These are phyloP conservation scores for Rhizopogon roseolus DNA, from an alignment of 768 basidiomycete species.

Conservation along the genomic window DNA sequence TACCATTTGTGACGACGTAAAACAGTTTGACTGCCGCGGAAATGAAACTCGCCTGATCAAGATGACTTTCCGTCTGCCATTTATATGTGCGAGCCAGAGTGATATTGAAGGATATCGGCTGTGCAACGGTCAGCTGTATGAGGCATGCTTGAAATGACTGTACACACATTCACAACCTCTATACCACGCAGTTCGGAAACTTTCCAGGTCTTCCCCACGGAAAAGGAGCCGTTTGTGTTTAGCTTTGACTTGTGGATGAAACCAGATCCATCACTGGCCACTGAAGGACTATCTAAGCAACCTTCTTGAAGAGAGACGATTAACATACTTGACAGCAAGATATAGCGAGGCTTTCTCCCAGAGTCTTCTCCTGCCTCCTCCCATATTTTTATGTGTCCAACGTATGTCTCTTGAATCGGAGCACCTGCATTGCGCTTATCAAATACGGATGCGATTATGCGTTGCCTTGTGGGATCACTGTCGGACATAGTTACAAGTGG, in stretches of 20 bases:
- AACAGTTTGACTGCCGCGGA: conserved; percentile 61
- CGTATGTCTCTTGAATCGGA: conserved; percentile 70
- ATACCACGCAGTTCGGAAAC: conserved; percentile 77
- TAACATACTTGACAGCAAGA: conserved; percentile 85
- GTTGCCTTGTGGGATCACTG: conserved; percentile 49
- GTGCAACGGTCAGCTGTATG: conserved; percentile 9
- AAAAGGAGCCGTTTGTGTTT: conserved; percentile 92
- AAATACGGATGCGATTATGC: conserved; percentile 84
- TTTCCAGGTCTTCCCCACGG: conserved; percentile 96
- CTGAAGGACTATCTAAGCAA: conserved; percentile 28
- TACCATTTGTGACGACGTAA: conserved; percentile 38
- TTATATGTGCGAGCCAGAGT: conserved; percentile 86
- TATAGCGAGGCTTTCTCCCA: conserved; percentile 82
- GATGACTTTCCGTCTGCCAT: conserved; percentile 78
- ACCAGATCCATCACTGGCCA: conserved; percentile 55
- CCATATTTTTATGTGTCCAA: conserved; percentile 90
- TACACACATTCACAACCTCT: conserved; percentile 69
- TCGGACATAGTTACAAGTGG: conserved; percentile 29
- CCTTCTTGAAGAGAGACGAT: background rate
- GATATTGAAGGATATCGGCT: conserved; percentile 71
- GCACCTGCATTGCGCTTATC: conserved; percentile 62
- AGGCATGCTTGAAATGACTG: conserved; percentile 9
- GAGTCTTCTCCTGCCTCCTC: conserved; percentile 78
- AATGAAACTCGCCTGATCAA: conserved; percentile 74
- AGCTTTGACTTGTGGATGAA: conserved; percentile 95